Conservation (phyloP, 2,329 filamentous ascomycete genomes). For the Exophiala viscosa region DNA sequence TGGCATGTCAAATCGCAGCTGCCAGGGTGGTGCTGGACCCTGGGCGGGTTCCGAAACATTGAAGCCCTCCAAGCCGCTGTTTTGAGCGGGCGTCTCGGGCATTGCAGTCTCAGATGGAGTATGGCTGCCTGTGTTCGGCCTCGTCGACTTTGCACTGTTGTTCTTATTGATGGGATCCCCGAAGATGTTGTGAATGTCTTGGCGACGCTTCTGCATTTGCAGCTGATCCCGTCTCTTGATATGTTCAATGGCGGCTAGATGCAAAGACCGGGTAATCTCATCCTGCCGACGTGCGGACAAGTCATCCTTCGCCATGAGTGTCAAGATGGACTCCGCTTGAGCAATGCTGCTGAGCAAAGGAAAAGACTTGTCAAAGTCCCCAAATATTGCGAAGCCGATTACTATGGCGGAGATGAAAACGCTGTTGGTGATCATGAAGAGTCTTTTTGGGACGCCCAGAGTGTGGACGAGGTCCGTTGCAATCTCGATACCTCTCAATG, state of each 20-base stretch:
- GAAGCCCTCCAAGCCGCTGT: constrained; percentile 8
- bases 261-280: constrained; percentile 41
- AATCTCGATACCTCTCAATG: constrained; percentile 34
- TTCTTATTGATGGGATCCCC: constrained; percentile 30
- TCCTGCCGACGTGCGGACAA: constrained; percentile 24
- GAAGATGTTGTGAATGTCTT: constrained; percentile 42
- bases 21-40: constrained; percentile 18
- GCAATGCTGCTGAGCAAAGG: constrained; percentile 28
- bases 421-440: constrained; percentile 28
- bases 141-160: constrained; percentile 5
- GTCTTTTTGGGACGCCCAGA: constrained; percentile 24
- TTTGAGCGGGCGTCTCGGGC: background rate
- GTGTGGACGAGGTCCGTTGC: constrained; percentile 28
- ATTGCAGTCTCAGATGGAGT: constrained; percentile 7
- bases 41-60: constrained; percentile 10
- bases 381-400: constrained; percentile 29
- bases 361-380: constrained; percentile 29
- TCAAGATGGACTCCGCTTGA: constrained; percentile 27
- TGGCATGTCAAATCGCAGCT: constrained; percentile 25
- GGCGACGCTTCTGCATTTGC: constrained; percentile 39
- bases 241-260: constrained; percentile 37
- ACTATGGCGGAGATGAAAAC: constrained; percentile 28
- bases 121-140: constrained; percentile 11
- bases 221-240: constrained; percentile 36
- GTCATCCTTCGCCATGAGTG: constrained; percentile 26